Conservation (phyloP, 2,329 filamentous ascomycete genomes). For the Diaporthe sp. region DNA sequence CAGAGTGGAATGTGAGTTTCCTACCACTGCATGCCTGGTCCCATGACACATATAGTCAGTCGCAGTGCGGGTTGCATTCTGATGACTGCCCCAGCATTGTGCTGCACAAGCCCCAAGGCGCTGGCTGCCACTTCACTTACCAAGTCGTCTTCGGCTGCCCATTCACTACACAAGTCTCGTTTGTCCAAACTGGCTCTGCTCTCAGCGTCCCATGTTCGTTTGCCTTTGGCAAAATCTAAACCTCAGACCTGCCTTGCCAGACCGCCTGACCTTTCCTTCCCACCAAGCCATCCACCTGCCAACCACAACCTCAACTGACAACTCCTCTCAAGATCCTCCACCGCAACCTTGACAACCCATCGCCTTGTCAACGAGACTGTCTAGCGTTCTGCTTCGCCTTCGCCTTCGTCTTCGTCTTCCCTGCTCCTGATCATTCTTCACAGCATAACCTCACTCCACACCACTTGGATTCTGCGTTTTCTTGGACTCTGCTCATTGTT, state of each 20-base stretch:
- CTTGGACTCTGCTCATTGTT: not conserved
- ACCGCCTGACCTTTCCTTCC: not conserved
- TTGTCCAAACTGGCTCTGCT: not conserved
- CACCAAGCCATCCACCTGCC: not conserved
- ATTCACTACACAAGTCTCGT: not conserved
- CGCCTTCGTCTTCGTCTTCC: not conserved
- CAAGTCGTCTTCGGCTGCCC: not conserved
- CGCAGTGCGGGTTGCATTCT: not conserved
- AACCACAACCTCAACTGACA: not conserved
- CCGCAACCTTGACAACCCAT: not conserved
- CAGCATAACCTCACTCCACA: not conserved
- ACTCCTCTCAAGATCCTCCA: not conserved
- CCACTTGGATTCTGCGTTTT: not conserved
- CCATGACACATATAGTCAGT: not conserved
- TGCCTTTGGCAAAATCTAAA: not conserved
- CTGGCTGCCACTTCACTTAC: not conserved
- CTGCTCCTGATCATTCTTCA: not conserved
- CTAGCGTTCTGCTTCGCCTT: not conserved
- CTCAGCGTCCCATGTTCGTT: not conserved
- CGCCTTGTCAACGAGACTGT: not conserved
- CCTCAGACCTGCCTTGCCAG: not conserved
- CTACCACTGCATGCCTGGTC: not conserved
- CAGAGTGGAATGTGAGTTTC: not conserved
- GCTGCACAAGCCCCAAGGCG: not conserved
- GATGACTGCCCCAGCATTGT: not conserved